phyloP scores from a whole-genome alignment of 805 yeast genomes.

The Teunomyces lycoperdinae region DNA sequence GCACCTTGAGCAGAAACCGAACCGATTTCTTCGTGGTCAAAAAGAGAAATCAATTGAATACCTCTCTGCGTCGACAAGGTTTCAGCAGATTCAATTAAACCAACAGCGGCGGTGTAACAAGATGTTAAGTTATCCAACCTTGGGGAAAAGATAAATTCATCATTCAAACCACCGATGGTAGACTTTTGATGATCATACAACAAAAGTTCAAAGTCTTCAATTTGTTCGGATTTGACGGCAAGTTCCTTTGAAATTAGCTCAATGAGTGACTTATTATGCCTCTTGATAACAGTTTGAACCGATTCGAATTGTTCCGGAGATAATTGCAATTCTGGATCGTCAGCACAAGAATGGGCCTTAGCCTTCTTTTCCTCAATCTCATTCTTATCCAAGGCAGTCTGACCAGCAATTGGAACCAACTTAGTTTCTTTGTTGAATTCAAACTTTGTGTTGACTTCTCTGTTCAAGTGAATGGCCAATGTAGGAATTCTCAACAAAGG shows the following conservation, averaged over 20 bases:
- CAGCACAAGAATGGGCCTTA: slow-evolving; percentile 40
- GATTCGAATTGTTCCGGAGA: slow-evolving; percentile 60
- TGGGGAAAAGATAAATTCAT: slow-evolving; percentile 89
- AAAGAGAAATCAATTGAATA: slow-evolving; percentile 72
- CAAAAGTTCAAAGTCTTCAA: slow-evolving; percentile 88
- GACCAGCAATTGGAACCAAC: slow-evolving; percentile 82
- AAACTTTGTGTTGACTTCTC: slow-evolving; percentile 72
- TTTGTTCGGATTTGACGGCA: slow-evolving; percentile 47
- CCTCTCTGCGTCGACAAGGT: slow-evolving; percentile 48
- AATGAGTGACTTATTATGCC: slow-evolving; percentile 76
- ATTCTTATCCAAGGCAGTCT: slow-evolving; percentile 23
- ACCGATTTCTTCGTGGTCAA: slow-evolving; percentile 97
- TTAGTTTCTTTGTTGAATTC: slow-evolving; percentile 90
- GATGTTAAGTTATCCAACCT: slow-evolving; percentile 89
- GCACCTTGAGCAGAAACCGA: slow-evolving; percentile 96
- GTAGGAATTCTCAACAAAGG: slow-evolving; percentile 92
- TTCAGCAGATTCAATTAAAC: slow-evolving; percentile 55
- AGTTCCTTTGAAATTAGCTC: slow-evolving; percentile 67
- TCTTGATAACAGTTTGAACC: slow-evolving; percentile 57
- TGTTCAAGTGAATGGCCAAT: slow-evolving; percentile 85
- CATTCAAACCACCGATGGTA: slow-evolving; percentile 79
- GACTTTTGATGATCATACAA: slow-evolving; percentile 84
- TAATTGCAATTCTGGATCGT: slow-evolving; percentile 46
- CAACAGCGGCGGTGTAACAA: slow-evolving; percentile 76
- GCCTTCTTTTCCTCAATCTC: slow-evolving; percentile 11